phyloP scores from a whole-genome alignment of 345 rosid species.

The Cardamine resedifolia region DNA sequence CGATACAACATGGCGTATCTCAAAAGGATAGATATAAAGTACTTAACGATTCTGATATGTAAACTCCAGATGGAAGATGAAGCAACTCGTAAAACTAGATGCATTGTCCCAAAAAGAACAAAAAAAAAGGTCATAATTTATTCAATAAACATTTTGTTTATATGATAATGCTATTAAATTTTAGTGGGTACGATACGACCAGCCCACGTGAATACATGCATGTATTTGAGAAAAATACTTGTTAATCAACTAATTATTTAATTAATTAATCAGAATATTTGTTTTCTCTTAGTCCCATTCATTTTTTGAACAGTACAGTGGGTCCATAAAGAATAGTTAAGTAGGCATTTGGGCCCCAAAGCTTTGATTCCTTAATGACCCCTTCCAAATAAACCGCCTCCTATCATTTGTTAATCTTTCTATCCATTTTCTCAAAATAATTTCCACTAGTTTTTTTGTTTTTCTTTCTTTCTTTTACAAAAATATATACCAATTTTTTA shows the following conservation, averaged over 20 bases:
- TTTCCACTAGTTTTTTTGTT: not conserved
- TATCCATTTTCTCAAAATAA: not conserved
- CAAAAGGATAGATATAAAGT: not conserved
- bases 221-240: slow-evolving; percentile 30
- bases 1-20: slow-evolving; percentile 3
- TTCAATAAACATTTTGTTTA: slow-evolving; percentile 7
- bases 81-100: slow-evolving; percentile 15
- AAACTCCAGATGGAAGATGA: not conserved
- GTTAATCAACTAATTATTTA: slow-evolving; percentile 22
- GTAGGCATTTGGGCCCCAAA: slow-evolving; percentile 15
- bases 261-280: slow-evolving; percentile 19
- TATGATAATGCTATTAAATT: slow-evolving; percentile 32
- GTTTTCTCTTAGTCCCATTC: slow-evolving; percentile 5
- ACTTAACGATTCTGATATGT: slow-evolving; percentile 4
- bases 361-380: slow-evolving; percentile 21
- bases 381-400: not conserved
- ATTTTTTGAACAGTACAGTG: slow-evolving; percentile 12
- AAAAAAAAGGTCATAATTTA: not conserved
- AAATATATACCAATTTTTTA: not conserved
- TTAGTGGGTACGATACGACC: slow-evolving; percentile 34
- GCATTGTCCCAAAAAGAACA: slow-evolving; percentile 22
- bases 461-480: no score
- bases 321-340: slow-evolving; percentile 20
- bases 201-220: slow-evolving; percentile 38
- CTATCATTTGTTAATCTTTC: not conserved